A percentile compares a stretch with the other conserved stretches of the same genome.
Evolutionary conservation across 495 filamentous ascomycete genomes (phyloP).

Genomic region (Amphirosellinia nigrospora): DNA sequence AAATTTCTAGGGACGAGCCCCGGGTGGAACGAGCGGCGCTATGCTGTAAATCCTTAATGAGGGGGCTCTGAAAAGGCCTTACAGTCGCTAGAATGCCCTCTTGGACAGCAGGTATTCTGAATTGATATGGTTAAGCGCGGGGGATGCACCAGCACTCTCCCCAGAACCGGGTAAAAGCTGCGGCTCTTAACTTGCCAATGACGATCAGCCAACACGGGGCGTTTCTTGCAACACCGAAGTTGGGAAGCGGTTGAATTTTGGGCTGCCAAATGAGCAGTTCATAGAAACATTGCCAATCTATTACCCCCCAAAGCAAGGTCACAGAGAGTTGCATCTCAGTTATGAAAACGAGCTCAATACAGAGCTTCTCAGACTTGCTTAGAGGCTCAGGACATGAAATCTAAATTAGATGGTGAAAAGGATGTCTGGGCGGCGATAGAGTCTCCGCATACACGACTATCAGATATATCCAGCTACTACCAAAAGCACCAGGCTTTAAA

Average conservation of each 20-base stretch:
- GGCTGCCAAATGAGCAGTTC: background rate
- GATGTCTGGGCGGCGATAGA: background rate
- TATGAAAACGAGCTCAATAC: background rate
- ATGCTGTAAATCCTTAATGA: background rate
- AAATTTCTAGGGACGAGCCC: background rate
- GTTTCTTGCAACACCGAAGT: background rate
- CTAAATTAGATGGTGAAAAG: background rate
- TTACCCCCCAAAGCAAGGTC: background rate
- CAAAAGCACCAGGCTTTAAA: background rate
- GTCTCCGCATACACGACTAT: background rate
- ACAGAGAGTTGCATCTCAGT: background rate
- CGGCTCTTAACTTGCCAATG: background rate
- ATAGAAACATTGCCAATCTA: background rate
- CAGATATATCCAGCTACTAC: background rate
- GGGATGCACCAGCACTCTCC: background rate
- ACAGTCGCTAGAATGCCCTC: background rate
- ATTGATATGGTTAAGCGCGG: background rate
- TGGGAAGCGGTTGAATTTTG: background rate
- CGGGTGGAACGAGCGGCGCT: background rate
- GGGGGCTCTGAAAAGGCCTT: background rate
- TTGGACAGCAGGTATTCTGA: background rate
- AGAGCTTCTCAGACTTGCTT: background rate
- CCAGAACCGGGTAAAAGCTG: conserved; percentile 1
- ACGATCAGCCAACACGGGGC: background rate
- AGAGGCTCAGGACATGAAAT: background rate